Base-by-base conservation (phyloP, 2,329 filamentous ascomycete genomes). In the Colletotrichum cordylinicola region DNA sequence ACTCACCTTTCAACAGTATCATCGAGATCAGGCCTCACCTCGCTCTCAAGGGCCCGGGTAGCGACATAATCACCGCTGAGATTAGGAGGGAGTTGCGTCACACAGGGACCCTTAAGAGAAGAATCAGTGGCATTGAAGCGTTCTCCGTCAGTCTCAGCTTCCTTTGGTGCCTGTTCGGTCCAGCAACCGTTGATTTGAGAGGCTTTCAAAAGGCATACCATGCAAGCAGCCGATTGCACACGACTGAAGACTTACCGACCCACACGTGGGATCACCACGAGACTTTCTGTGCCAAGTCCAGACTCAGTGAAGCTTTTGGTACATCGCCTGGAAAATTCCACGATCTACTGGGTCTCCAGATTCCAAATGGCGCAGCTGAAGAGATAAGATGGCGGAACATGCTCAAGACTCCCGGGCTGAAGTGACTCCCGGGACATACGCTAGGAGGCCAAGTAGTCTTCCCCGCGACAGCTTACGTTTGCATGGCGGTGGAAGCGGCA, bases 361-460 rank as follows among this genome's bases (percentile, higher is more conserved):
- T 62, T 56, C 27, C 56, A 6, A 18, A 48, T 24, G 67, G 62
- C n/a, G 58, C 67, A 4, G 16, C 31, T 4, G 48, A 56, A 4
- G 37, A 70, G 9, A 5, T 76, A 12, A 69, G 61, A 12, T 81
- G 78, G 79, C 68, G 73, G 24, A 79, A 80, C 60, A 55, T 78
- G 13, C 35, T 81, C 7, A 70, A 72, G 37, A 56, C 60, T n/a
- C 16, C 12, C 7, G 76, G 80, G 58, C 31, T 80, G 13, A 81
- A 87, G 35, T 88, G 88, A 60, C 83, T 86, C 7, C 78, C 84
- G 56, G 85, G 86, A 70, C 87, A 88, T 79, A 67, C 79, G 35
- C 84, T 88, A 81, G 84, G 87, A 75, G 86, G 83, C 78, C 81
- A 86, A 64, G 82, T 82, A 69, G 83, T 88, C 75, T 85, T 85